Base-by-base conservation (phyloP, 352 stramenopile species). In the Aphanomyces euteiches region DNA sequence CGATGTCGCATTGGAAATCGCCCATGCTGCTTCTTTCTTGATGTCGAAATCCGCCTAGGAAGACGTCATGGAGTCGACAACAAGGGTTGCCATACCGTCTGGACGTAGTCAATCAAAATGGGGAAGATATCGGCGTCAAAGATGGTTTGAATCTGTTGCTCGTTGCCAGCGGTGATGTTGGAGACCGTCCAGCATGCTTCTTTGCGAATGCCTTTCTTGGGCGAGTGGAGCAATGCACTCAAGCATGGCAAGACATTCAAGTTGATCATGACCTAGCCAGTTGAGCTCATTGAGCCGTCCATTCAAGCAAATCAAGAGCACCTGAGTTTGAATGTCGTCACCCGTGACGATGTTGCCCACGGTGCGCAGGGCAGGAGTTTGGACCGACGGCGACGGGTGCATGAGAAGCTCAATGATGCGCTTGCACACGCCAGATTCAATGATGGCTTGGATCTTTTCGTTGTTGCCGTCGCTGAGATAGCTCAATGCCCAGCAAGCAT, bases 121-220 rank as follows among this genome's bases (percentile, higher is more conserved):
- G 95, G 95, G 72, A 99, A 97, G 75, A 99, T 98, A 66, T 98
- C 96, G 50, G 90, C 93, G 58, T 99, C 93, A 69, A 99, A 95
- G 53, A 99, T 97, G 39, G 89, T 90, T 78, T 99, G 95, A 66
- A 99, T 99, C 85, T 99, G 97, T 73, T 98, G 92, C 81, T 98
- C 94, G 84, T 97, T 99, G 54, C 97, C 97, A 5, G 97, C 97
- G 36, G 97, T 99, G 78, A 99, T 99, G 82, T 99, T 99, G 28
- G 96, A 99, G 68, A 99, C 95, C 37, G 97, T 99, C 97, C 97
- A 99, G 84, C 96, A 99, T 3, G 97, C 96, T 79, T 99, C 97
- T 80, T 99, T 99, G 68, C 96, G 87, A 75, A 99, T 99, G 4
- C 95, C 93, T 80, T 99, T 99, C 85, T 99, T 99, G 5, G 91